Percentiles rank a stretch among this genome's conserved stretches.
Conservation (phyloP, 768 basidiomycete species). For the Tylopilus cervinicoccineus region DNA sequence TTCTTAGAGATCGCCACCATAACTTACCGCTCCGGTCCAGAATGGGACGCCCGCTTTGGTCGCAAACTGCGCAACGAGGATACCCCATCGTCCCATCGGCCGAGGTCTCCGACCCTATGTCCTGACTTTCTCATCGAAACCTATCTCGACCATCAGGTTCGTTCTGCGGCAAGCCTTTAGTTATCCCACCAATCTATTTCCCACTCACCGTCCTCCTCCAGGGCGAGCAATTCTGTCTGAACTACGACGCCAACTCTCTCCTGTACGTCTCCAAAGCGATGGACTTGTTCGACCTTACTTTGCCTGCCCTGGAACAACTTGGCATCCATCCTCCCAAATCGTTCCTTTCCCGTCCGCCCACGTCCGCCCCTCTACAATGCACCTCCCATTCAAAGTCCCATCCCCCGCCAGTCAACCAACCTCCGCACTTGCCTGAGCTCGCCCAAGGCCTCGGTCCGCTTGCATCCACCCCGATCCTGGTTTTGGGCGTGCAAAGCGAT, state of each 20-base stretch:
- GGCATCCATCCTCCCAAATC: constrained; percentile 40
- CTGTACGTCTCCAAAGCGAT: constrained; percentile 99
- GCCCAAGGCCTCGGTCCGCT: constrained; percentile 77
- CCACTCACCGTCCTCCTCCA: constrained; percentile 31
- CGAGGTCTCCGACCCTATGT: constrained; percentile 69
- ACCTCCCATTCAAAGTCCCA: constrained; percentile 65
- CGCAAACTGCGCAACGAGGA: constrained; percentile 53
- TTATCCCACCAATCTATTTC: neutral
- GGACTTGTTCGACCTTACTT: constrained; percentile 97
- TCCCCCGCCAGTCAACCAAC: constrained; percentile 66
- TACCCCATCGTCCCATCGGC: constrained; percentile 8
- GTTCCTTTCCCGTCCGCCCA: constrained; percentile 17
- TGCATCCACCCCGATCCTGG: constrained; percentile 69
- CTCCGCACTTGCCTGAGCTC: constrained; percentile 73
- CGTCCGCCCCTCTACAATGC: constrained; percentile 17
- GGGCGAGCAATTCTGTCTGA: constrained; percentile 96
- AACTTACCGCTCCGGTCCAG: constrained; percentile 97
- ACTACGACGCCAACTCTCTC: constrained; percentile 98
- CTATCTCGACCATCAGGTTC: constrained; percentile 87
- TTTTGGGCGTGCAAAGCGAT: constrained; percentile 95
- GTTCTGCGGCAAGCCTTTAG: neutral
- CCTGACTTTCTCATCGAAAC: constrained; percentile 99
- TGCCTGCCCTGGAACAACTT: constrained; percentile 66
- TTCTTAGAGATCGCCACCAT: constrained; percentile 93
- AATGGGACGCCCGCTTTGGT: constrained; percentile 98